Percentiles rank a stretch among this genome's conserved stretches.
Conservation (phyloP, 106 monocot species). For the Dendrobium catenatum region DNA sequence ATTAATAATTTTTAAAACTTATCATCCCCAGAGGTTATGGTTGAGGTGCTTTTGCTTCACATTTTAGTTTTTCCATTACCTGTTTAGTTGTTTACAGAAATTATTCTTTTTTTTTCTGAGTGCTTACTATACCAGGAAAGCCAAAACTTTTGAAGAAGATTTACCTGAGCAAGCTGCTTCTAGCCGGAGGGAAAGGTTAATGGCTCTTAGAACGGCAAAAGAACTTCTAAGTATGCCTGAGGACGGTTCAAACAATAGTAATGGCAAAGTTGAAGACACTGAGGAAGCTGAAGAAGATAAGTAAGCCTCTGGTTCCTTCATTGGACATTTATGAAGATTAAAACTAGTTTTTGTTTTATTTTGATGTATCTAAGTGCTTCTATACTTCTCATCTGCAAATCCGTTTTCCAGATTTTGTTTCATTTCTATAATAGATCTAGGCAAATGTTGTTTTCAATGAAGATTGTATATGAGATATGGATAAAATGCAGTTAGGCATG, state of each 20-base stretch:
- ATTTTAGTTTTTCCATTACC: not conserved
- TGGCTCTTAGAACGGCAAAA: conserved; percentile 1
- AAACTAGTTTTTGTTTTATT: not conserved
- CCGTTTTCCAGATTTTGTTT: not conserved
- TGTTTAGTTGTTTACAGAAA: not conserved
- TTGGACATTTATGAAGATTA: not conserved
- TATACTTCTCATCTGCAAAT: not conserved
- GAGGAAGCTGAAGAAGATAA: not conserved
- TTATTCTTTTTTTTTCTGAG: not conserved
- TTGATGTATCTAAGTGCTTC: not conserved
- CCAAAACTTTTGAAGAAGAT: conserved; percentile 1
- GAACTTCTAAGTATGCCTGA: conserved; percentile 1
- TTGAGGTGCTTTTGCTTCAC: not conserved
- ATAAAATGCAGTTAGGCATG: too few species aligned
- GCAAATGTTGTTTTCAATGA: not conserved
- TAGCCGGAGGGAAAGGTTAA: not conserved
- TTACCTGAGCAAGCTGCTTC: not conserved
- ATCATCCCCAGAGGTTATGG: not conserved
- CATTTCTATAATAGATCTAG: not conserved
- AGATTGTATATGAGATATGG: not conserved
- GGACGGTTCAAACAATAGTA: not conserved
- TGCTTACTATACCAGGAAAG: not conserved
- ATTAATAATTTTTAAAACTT: not conserved
- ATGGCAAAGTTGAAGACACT: conserved; percentile 2
- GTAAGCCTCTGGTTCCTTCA: not conserved